These are phyloP conservation scores for Mycena leptocephala DNA, from an alignment of 768 basidiomycete genomes.

Conservation along the genomic window DNA sequence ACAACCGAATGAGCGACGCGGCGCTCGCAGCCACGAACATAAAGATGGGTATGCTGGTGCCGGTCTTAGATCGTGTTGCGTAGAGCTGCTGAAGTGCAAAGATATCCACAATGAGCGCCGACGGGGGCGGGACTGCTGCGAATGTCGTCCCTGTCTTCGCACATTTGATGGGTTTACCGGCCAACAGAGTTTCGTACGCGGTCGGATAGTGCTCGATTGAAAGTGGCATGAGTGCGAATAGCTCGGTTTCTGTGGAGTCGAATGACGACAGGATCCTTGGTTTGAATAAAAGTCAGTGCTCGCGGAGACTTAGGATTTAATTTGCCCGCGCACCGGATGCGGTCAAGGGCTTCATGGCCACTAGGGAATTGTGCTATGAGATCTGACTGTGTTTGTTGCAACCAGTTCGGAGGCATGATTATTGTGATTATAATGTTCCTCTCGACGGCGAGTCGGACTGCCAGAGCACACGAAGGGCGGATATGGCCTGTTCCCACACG, in stretches of 20 bases:
- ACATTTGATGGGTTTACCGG: background rate
- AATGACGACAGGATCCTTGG: conserved; percentile 6
- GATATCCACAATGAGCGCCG: background rate
- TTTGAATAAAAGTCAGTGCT: too few relatives aligned
- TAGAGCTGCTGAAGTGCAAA: background rate
- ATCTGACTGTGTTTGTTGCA: background rate
- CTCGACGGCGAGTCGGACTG: background rate
- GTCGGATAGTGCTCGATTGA: background rate
- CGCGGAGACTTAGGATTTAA: background rate
- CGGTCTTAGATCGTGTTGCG: background rate
- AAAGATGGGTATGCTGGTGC: background rate
- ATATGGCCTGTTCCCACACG: background rate
- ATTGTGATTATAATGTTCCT: background rate
- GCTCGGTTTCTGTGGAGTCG: background rate
- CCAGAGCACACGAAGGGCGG: background rate
- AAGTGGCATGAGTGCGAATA: background rate
- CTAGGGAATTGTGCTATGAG: background rate
- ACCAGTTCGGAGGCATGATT: conserved; percentile 3
- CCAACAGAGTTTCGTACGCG: background rate
- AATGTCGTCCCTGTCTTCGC: conserved; percentile 1
- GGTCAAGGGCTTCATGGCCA: background rate
- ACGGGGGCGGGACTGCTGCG: background rate
- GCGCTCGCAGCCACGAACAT: background rate
- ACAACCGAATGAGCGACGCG: background rate
- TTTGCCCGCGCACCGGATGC: background rate